These are phyloP conservation scores for Lichenothelia convexa DNA, from an alignment of 495 filamentous ascomycete genomes.

Conservation along the genomic window DNA sequence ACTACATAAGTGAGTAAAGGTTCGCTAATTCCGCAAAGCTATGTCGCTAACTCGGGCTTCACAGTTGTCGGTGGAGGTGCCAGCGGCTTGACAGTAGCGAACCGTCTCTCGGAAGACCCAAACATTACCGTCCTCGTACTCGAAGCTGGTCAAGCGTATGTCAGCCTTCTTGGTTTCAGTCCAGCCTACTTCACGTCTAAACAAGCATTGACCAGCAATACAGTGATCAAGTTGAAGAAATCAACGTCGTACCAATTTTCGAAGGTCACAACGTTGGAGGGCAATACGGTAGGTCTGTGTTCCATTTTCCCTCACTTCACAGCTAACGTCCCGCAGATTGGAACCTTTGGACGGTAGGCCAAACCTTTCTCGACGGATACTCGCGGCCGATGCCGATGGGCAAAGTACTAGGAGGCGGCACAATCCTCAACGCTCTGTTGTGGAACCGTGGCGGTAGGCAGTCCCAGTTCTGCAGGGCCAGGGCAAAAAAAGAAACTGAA, in stretches of 20 bases:
- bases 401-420: slow-evolving; percentile 4
- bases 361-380: slow-evolving; percentile 7
- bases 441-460: slow-evolving; percentile 8
- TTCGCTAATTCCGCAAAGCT: background rate
- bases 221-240: slow-evolving; percentile 5
- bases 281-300: too few species aligned
- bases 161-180: background rate
- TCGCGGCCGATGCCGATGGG: slow-evolving; percentile 2
- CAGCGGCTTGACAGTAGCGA: slow-evolving; percentile 13
- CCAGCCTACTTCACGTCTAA: background rate
- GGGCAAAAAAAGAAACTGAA: too few species aligned
- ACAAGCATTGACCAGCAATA: background rate
- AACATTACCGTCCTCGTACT: slow-evolving; percentile 9
- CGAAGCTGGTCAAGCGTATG: slow-evolving; percentile 10
- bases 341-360: slow-evolving; percentile 10
- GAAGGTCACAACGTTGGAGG: slow-evolving; percentile 9
- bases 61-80: slow-evolving; percentile 14
- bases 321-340: too few species aligned
- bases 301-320: too few species aligned
- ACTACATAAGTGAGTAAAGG: background rate
- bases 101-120: slow-evolving; percentile 12
- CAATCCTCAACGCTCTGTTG: slow-evolving; percentile 14
- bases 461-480: background rate
- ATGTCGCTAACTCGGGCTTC: slow-evolving; percentile 2
- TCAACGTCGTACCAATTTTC: slow-evolving; percentile 7